These are phyloP conservation scores for Cinchona pubescens DNA, from an alignment of 257 asterid species.

Conservation along the genomic window DNA sequence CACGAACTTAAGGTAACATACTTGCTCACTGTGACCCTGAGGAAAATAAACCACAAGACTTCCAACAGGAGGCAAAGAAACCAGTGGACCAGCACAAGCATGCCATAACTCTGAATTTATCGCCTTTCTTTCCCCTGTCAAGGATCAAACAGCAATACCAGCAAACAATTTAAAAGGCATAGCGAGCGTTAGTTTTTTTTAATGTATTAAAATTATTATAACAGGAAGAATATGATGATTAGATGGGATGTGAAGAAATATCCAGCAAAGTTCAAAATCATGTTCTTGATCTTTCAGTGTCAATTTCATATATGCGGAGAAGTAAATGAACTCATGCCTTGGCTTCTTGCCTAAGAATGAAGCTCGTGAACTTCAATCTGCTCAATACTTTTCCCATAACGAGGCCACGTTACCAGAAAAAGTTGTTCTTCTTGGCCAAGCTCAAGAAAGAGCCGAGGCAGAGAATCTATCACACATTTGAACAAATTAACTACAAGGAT, in stretches of 20 bases:
- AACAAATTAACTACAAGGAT: neutral
- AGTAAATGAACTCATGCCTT: neutral
- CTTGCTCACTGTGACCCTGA: constrained; percentile 99
- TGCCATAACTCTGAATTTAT: constrained; percentile 98
- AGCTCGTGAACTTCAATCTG: neutral
- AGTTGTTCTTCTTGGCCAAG: neutral
- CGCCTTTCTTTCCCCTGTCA: constrained; percentile 66
- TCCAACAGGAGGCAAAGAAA: constrained; percentile 90
- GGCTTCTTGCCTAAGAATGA: neutral
- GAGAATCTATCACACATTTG: neutral
- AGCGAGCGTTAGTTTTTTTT: neutral
- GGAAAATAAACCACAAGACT: constrained; percentile 95
- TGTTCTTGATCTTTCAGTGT: neutral
- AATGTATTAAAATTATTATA: neutral
- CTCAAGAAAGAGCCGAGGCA: neutral
- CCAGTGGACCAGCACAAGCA: constrained; percentile 98
- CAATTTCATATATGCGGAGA: neutral
- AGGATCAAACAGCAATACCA: constrained; percentile 12
- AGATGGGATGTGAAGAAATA: neutral
- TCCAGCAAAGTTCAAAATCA: neutral
- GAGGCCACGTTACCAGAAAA: neutral
- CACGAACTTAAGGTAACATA: constrained; percentile 31
- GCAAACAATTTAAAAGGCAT: neutral
- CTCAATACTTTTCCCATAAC: neutral
- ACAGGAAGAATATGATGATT: neutral